Evolutionary conservation across 1,284 basidiomycete genomes (phyloP), one percentile per base, ranked within the genome.

Genomic region (Flammula alnicola): DNA sequence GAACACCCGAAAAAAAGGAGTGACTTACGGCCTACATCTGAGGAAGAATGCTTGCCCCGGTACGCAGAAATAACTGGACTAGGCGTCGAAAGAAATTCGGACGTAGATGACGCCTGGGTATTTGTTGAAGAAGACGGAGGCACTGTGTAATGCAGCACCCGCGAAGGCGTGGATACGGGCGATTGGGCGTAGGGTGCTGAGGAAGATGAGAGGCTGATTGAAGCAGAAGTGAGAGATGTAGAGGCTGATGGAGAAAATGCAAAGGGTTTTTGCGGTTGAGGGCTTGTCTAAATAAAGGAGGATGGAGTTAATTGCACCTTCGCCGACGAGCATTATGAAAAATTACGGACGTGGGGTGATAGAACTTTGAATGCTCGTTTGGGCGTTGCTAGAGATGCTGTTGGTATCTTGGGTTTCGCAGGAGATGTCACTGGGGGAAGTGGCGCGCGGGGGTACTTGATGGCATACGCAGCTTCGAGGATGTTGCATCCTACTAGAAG

Each of bases 231-330:
- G 8, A 53, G 39, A 5, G 60, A 55, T 3, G 60, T 49, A 20
- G 60, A 58, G 9, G 59, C 46, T 16, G 58, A 52, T 6, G 59
- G 65, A 3, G 68, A 73, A 45, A 74, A 72, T 12, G 73, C 67
- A 57, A 83, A 83, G 1, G 81, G 68, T 55, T 78, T 82, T 59
- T 84, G 82, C 0, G 67, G 64, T 54, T 81, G 79, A 6, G 82
- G 80, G 42, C 70, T 79, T 27, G 78, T 67, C 79, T 83, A 49
- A 32, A 17, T 14, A 26, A 20, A 41, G 11, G 12, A 53, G 17
- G n/a, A 39, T 4, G 5, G n/a, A 25, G n/a, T 30, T 27, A 23
- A 12, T 12, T n/a, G 12, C 12, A 35, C 0, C 32, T 16, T 16
- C 19, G 6, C 4, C 42, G 7, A 35, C 20, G 11, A 14, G 17